Evolutionary conservation across 1,139 yeast genomes (phyloP).

Genomic region (Williopsis jadinii): DNA sequence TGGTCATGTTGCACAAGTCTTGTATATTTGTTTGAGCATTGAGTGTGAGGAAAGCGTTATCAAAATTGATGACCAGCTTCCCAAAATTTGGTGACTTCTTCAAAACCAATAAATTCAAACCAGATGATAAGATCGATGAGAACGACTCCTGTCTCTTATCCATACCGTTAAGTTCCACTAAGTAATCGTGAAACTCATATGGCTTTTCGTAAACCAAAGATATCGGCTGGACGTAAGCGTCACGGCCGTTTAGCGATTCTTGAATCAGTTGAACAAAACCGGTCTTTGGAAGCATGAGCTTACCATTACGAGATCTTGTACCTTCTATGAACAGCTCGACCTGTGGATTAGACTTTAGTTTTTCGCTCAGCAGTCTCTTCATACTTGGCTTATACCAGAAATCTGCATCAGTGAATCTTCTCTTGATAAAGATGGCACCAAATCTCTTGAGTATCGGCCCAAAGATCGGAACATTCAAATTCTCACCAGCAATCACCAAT

Average conservation of each 20-base stretch:
- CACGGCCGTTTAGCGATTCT: slow-evolving; percentile 7
- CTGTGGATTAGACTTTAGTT: slow-evolving; percentile 4
- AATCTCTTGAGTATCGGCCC: slow-evolving; percentile 12
- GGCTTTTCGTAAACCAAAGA: slow-evolving; percentile 19
- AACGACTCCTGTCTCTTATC: slow-evolving; percentile 19
- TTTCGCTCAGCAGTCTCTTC: slow-evolving; percentile 8
- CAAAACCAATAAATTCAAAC: slow-evolving; percentile 5
- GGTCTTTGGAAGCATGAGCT: slow-evolving; percentile 16
- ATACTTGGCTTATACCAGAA: slow-evolving; percentile 13
- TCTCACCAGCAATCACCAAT: slow-evolving; percentile 19
- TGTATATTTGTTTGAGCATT: slow-evolving; percentile 4
- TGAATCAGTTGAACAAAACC: slow-evolving; percentile 15
- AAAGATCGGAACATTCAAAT: slow-evolving; percentile 18
- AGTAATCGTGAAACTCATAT: slow-evolving; percentile 17
- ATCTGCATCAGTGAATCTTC: slow-evolving; percentile 13
- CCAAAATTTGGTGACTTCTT: slow-evolving; percentile 14
- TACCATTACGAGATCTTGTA: slow-evolving; percentile 20
- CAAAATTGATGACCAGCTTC: slow-evolving; percentile 15
- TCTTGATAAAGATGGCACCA: slow-evolving; percentile 18
- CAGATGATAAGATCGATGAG: slow-evolving; percentile 9
- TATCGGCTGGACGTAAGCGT: slow-evolving; percentile 12
- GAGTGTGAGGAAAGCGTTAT: slow-evolving; percentile 7
- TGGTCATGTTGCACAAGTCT: slow-evolving; percentile 6
- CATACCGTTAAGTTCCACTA: slow-evolving; percentile 17
- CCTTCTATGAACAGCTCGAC: slow-evolving; percentile 19